These are phyloP conservation scores for Fusarium buharicum DNA, from an alignment of 2,329 filamentous ascomycete species.

Conservation along the genomic window DNA sequence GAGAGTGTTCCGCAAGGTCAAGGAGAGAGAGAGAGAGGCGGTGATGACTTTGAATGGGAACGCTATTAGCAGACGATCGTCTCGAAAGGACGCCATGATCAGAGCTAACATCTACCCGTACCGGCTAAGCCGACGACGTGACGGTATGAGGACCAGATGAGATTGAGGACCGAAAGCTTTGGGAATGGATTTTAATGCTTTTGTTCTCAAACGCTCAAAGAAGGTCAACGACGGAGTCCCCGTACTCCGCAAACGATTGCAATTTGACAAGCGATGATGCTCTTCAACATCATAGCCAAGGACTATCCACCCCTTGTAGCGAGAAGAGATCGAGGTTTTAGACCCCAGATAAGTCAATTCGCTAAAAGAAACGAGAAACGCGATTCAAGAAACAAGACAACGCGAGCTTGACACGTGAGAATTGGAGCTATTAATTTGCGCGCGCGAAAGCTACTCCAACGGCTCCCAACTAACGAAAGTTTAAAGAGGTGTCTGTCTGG, in stretches of 20 bases:
- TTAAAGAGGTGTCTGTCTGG: conserved; percentile 31
- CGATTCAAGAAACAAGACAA: conserved; percentile 21
- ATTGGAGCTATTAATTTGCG: conserved; percentile 18
- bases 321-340: conserved; percentile 18
- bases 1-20: conserved; percentile 9
- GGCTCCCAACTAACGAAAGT: not conserved
- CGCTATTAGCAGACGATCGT: conserved; percentile 10
- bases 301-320: conserved; percentile 3
- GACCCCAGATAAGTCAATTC: conserved; percentile 4
- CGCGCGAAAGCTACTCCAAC: conserved; percentile 9
- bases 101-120: conserved; percentile 26
- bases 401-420: conserved; percentile 31
- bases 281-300: not conserved
- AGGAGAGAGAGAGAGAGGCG: conserved; percentile 12
- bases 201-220: no score
- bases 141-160: not conserved
- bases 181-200: no score
- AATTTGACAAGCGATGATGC: not conserved
- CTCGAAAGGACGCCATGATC: conserved; percentile 12
- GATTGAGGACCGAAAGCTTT: no score
- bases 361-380: conserved; percentile 22
- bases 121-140: conserved; percentile 9
- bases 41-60: conserved; percentile 13
- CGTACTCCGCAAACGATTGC: not conserved
- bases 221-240: no score